Evolutionary conservation across 2,329 filamentous ascomycete species (phyloP), one percentile per base, ranked within the genome.

Genomic region (Sporothrix schenckii): DNA sequence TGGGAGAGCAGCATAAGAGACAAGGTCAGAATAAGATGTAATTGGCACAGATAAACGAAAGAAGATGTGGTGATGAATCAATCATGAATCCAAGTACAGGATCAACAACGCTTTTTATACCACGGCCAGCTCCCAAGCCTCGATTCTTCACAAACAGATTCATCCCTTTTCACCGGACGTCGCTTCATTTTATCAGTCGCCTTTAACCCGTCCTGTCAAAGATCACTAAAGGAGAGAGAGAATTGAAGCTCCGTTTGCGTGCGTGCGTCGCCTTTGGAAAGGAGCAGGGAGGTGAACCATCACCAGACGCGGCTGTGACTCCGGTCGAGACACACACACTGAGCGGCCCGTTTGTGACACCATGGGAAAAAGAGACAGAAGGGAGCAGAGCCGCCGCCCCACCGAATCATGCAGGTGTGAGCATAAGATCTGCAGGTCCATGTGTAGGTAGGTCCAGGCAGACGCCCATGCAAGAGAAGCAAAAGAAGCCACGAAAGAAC

Each of bases 311-410:
- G 34, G 56, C 34, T 61, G 56, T 16, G n/a, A 61, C 34, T 34
- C 56, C 56, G 56, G 44, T n/a, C 34, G 56, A 61, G 39, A 47
- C 39, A 44, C 34, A 44, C 44, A 44, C 5, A 24, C 34, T 66
- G n/a, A 70, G 69, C 69, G 69, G 63, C 69, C 69, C 69, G 53
- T 70, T 70, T 70, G 63, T 67, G 27, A 67, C 69, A 67, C 69
- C 69, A 66, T n/a, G 50, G 27, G 50, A 39, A 54, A 44, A 5
- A 41, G 19, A 39, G 3, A 24, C 19, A 61, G 10, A 44, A n/a
- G 14, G 7, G 4, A 44, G 34, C 56, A 61, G 56, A 61, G 56
- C 34, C 56, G 56, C 56, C 56, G 34, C 34, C 34, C 56, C 56
- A 61, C 56, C n/a, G 34, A 16, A 24, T 34, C 34, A 44, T 61